Percentiles rank a stretch among this genome's conserved stretches.
phyloP scores from a whole-genome alignment of 2,329 filamentous ascomycete genomes.

The Zalaria obscura region DNA sequence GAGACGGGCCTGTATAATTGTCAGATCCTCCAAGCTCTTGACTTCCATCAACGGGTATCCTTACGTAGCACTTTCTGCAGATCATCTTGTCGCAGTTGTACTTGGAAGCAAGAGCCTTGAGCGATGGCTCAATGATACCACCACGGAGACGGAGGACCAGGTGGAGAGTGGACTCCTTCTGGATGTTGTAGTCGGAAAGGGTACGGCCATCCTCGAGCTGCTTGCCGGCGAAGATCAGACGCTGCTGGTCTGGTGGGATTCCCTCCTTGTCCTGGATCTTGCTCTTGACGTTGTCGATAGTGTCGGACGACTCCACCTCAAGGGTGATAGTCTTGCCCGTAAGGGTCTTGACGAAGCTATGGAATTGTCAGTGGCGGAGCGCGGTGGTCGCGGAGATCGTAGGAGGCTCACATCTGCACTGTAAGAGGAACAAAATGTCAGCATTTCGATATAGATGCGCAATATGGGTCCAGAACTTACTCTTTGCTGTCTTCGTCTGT shows the following conservation, averaged over 20 bases:
- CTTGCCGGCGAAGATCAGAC: conserved; percentile 97
- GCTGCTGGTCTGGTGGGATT: conserved; percentile 95
- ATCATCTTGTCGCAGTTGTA: conserved; percentile 99
- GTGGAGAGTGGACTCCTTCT: conserved; percentile 99
- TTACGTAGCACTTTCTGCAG: conserved; percentile 99
- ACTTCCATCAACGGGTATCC: conserved; percentile 23
- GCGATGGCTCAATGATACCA: conserved; percentile 97
- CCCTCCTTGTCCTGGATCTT: conserved; percentile 99
- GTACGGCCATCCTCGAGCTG: conserved; percentile 98
- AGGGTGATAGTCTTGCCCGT: conserved; percentile 99
- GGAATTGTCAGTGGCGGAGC: conserved; percentile 15
- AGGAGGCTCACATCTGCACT: conserved; percentile 78
- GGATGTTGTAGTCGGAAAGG: conserved; percentile 97
- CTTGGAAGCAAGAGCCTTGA: conserved; percentile 97
- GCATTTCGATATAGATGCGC: not conserved
- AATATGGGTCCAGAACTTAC: conserved; percentile 2
- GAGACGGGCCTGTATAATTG: conserved; percentile 50
- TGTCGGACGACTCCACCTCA: conserved; percentile 97
- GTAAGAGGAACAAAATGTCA: conserved; percentile 8
- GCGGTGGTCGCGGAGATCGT: conserved; percentile 10
- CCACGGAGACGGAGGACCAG: conserved; percentile 97
- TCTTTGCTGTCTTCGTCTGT: conserved; percentile 3
- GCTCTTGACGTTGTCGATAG: conserved; percentile 99
- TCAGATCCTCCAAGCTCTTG: not conserved
- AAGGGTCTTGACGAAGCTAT: conserved; percentile 99